These are phyloP conservation scores for Fusarium virguliforme DNA, from an alignment of 2,329 filamentous ascomycete species.

Conservation along the genomic window DNA sequence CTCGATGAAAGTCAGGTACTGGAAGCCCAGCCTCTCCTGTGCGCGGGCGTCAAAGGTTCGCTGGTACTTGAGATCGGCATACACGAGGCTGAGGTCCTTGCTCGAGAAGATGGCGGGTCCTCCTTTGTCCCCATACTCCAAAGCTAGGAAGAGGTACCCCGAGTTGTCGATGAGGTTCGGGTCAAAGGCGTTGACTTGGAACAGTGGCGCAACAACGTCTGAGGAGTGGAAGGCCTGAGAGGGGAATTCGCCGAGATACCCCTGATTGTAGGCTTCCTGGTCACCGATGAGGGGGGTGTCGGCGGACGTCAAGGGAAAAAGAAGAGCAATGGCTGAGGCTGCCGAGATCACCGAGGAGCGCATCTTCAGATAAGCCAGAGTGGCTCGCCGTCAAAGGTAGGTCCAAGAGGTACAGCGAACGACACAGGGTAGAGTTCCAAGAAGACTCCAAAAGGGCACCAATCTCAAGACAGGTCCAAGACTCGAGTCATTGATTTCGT, in stretches of 20 bases:
- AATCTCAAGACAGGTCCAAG: constrained; percentile 21
- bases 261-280: constrained; percentile 38
- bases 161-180: constrained; percentile 38
- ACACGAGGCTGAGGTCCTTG: constrained; percentile 46
- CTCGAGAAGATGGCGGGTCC: constrained; percentile 47
- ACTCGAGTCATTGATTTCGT: constrained; percentile 4
- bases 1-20: constrained; percentile 48
- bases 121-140: constrained; percentile 38
- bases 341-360: constrained; percentile 12
- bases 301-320: constrained; percentile 21
- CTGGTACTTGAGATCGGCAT: constrained; percentile 42
- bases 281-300: constrained; percentile 38
- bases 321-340: constrained; percentile 12
- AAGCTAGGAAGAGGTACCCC: constrained; percentile 42
- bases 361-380: constrained; percentile 28
- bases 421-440: constrained; percentile 36
- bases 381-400: constrained; percentile 1
- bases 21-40: constrained; percentile 32
- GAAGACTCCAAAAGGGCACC: constrained; percentile 42
- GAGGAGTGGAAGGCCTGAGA: constrained; percentile 44
- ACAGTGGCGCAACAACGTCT: constrained; percentile 40
- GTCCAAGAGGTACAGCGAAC: constrained; percentile 11
- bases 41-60: constrained; percentile 44
- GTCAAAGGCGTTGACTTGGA: constrained; percentile 45
- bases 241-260: constrained; percentile 40